phyloP scores from a whole-genome alignment of 805 yeast species.

The Pichia rugopelliculosa region DNA sequence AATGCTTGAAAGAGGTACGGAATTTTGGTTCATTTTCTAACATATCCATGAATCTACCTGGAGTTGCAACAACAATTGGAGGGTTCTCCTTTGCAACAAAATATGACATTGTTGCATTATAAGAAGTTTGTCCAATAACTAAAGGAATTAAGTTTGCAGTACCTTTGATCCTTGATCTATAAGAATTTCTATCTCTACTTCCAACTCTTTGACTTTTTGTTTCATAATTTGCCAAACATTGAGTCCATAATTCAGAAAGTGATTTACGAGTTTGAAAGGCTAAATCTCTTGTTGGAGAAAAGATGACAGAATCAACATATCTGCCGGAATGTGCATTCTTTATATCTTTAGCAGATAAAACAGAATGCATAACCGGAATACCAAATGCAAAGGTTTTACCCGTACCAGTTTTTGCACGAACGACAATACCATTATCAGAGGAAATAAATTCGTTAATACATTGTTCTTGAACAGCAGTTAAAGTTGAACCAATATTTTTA shows the following conservation, averaged over 20 bases:
- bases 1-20: slow-evolving; percentile 38
- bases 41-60: slow-evolving; percentile 73
- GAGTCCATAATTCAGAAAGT: slow-evolving; percentile 36
- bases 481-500: slow-evolving; percentile 34
- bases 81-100: slow-evolving; percentile 30
- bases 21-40: slow-evolving; percentile 40
- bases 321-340: slow-evolving; percentile 18
- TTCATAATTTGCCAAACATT: slow-evolving; percentile 8
- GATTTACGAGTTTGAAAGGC: slow-evolving; percentile 77
- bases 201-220: slow-evolving; percentile 13
- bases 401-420: slow-evolving; percentile 91
- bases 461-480: slow-evolving; percentile 65
- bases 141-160: slow-evolving; percentile 34
- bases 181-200: slow-evolving; percentile 1
- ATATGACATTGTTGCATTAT: slow-evolving; percentile 11
- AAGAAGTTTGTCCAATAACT: slow-evolving; percentile 34
- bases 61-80: slow-evolving; percentile 76
- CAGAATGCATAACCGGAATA: slow-evolving; percentile 64
- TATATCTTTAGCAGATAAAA: slow-evolving; percentile 22
- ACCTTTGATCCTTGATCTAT: neutral
- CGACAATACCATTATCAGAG: slow-evolving; percentile 59
- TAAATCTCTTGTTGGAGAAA: slow-evolving; percentile 88
- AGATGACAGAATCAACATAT: slow-evolving; percentile 53
- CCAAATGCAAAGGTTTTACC: slow-evolving; percentile 91
- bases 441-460: slow-evolving; percentile 50